Percentiles rank a stretch among this genome's conserved stretches.
Conservation (phyloP, 106 monocot species). For the Dendrobium huoshanense region DNA sequence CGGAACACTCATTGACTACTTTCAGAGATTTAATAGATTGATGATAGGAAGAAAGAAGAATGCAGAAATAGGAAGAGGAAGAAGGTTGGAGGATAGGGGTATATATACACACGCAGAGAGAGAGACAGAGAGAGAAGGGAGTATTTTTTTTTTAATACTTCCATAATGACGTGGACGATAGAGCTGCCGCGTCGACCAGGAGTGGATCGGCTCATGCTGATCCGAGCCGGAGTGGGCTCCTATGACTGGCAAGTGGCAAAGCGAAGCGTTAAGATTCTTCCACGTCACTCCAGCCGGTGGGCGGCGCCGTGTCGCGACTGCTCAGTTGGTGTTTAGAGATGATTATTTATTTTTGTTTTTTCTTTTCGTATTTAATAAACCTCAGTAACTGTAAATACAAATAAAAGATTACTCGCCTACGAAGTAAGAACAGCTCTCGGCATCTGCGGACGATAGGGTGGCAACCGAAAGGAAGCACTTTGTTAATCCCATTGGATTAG, state of each 20-base stretch:
- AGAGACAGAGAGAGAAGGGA: not conserved
- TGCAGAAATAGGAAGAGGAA: not conserved
- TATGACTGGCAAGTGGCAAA: not conserved
- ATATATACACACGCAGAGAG: not conserved
- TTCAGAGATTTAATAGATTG: not conserved
- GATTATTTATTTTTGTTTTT: not conserved
- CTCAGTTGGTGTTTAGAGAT: not conserved
- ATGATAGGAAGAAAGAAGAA: not conserved
- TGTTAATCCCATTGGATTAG: too few relatives aligned
- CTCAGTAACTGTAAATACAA: not conserved
- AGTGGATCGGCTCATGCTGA: not conserved
- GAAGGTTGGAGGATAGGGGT: not conserved
- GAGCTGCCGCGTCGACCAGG: not conserved
- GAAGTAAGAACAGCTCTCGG: not conserved
- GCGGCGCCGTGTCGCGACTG: not conserved
- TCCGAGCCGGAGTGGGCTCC: not conserved
- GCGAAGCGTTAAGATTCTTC: not conserved
- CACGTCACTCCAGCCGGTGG: not conserved
- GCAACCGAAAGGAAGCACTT: not conserved
- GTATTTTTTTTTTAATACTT: not conserved
- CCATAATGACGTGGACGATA: conserved; percentile 1
- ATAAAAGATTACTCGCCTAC: not conserved
- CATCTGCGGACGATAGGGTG: not conserved
- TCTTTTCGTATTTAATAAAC: not conserved
- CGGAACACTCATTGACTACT: not conserved